Conservation (phyloP, 2,329 filamentous ascomycete species). For the Tolypocladium amazonense region DNA sequence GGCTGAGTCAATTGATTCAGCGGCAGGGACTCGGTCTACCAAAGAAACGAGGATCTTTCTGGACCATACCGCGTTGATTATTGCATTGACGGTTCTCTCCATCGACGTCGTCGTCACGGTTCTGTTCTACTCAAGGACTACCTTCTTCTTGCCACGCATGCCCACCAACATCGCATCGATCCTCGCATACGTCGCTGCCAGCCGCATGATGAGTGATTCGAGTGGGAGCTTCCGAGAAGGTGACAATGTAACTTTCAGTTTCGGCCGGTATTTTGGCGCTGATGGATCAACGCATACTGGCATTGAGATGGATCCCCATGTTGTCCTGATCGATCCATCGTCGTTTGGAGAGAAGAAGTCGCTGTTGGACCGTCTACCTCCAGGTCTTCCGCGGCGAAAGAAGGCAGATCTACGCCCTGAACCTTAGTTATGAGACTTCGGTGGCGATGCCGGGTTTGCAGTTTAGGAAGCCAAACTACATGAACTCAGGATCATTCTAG, state of each 20-base stretch:
- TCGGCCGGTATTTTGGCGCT: constrained; percentile 35
- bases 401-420: not conserved
- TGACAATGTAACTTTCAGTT: constrained; percentile 26
- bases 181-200: constrained; percentile 36
- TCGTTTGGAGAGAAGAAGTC: not conserved
- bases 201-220: constrained; percentile 22
- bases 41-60: constrained; percentile 36
- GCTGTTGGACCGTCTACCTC: not conserved
- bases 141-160: constrained; percentile 35
- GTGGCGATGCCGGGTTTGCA: too few species aligned
- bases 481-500: too few species aligned
- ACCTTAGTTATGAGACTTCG: too few species aligned
- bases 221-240: not conserved
- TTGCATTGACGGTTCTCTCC: constrained; percentile 30
- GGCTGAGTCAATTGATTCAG: accelerated
- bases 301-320: constrained; percentile 36
- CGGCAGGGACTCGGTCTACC: constrained; percentile 8
- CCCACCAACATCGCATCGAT: constrained; percentile 39
- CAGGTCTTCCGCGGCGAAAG: not conserved
- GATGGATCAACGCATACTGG: constrained; percentile 39
- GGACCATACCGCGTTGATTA: constrained; percentile 30
- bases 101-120: constrained; percentile 32
- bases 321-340: constrained; percentile 16
- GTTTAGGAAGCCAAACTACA: too few species aligned
- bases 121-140: constrained; percentile 28